Evolutionary conservation across 768 basidiomycete genomes (phyloP), one percentile per base, ranked within the genome.

Genomic region (Panaeolus cyanescens): DNA sequence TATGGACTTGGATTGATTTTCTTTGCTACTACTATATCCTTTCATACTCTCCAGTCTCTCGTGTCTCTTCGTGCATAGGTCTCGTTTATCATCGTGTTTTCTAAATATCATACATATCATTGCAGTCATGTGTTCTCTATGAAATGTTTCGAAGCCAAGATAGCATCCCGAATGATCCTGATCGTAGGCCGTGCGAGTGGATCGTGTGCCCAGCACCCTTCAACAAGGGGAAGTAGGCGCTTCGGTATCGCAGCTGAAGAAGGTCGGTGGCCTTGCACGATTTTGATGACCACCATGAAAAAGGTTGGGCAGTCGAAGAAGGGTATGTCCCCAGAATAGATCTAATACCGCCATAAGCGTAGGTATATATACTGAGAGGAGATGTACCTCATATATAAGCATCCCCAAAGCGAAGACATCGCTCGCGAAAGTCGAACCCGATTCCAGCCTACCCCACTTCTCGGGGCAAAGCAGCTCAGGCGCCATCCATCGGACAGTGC

Each of bases 331-430:
- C 61, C 64, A 15, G 63, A 64, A 22, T 55, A 66, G 5, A 64
- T 64, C 67, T 68, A 30, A 13, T n/a, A n/a, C n/a, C n/a, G n/a
- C 3, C 2, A n/a, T 22, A 37, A 34, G 28, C 4, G 9, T 32
- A 2, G 34, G 42, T 5, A 58, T 17, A 42, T 8, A 22, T 42
- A 5, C 32, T 13, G 30, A 4, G 20, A 13, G 25, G 10, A 37
- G 13, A 17, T 4, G 6, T 19, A 65, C 65, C 57, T 67, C 68
- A 54, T 70, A 70, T 8, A 76, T 65, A 0, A 68, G 39, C 74
- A 74, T 74, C 0, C 66, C 71, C 37, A 73, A 68, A 1, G 72
- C 69, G 31, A 68, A 75, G 1, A 75, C 63, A 58, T 75, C 74
- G 40, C 72, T 73, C 28, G 60, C 32, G 32, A 68, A 67, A 8